Evolutionary conservation across 805 yeast genomes (phyloP), one percentile per base, ranked within the genome.

Genomic region (Saturnispora dispora): DNA sequence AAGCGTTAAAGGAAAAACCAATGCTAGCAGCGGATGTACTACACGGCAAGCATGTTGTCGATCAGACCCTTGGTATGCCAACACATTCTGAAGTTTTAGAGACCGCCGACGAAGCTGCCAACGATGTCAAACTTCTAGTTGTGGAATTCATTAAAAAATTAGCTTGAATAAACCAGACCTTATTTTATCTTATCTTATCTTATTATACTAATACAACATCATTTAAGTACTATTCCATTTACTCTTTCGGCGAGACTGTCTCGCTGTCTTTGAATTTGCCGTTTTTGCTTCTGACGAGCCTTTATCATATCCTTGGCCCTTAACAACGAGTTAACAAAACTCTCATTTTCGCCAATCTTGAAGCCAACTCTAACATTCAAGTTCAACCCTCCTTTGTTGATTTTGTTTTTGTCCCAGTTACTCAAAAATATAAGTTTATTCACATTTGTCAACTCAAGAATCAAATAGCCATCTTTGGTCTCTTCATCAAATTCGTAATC

Each of bases 71-170:
- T 32, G 95, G 95, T 17, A 84, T 81, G 74, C 96, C 98, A 7
- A 82, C 82, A 51, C 98, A 91, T 64, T 85, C 73, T n/a, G 99
- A 91, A 68, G 99, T 91, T 1, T 72, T 91, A 50, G 88, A 84
- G 58, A 82, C 82, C 47, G 96, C 96, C 11, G 74, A 76, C 45
- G 77, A 71, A 52, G 97, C 97, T 0, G 85, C 96, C 0, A 64
- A 73, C 46, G 97, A 91, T 65, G 90, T 91, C 32, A 82, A 88
- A 65, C 67, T 55, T 36, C 73, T 91, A 47, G 76, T 91, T 48
- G 83, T 77, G 58, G 79, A 78, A 22, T 77, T 83, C 1, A 75
- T 84, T 46, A 62, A 61, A 45, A 48, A 48, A 23, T 44, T 61
- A 22, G 33, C 33, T 30, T 44, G 18, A 42, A 37, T 17, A 15